Evolutionary conservation across 139 green algal species (phyloP).

Genomic region (Closterium sp.): DNA sequence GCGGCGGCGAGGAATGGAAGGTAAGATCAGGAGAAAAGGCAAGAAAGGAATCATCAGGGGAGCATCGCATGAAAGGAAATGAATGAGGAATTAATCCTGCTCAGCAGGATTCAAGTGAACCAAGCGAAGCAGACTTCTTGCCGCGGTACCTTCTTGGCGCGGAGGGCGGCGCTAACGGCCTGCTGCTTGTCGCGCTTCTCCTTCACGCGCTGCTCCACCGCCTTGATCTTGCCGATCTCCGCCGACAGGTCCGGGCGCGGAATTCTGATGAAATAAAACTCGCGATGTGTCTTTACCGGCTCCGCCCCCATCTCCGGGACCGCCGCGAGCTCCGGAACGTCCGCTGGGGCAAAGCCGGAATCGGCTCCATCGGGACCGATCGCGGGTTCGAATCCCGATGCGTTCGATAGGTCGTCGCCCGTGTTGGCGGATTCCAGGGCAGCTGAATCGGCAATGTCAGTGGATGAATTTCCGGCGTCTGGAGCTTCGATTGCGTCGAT

Average conservation of each 20-base stretch:
- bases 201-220: constrained; percentile 9
- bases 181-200: constrained; percentile 27
- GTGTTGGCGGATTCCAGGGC: neutral
- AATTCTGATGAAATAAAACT: constrained; percentile 38
- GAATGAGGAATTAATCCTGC: no score
- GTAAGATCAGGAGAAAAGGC: neutral
- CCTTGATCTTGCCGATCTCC: constrained; percentile 11
- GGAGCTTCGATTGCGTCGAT: neutral
- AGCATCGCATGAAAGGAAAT: neutral
- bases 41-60: neutral
- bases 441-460: neutral
- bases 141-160: constrained; percentile 1
- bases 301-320: neutral
- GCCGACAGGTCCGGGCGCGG: constrained; percentile 22
- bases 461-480: neutral
- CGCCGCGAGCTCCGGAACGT: neutral
- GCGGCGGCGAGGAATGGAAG: neutral
- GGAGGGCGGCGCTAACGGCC: constrained; percentile 9
- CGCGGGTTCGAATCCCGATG: neutral
- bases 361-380: neutral
- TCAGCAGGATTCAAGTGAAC: no score
- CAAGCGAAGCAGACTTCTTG: no score
- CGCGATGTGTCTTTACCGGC: neutral
- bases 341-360: neutral
- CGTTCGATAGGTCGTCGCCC: neutral